Evolutionary conservation across 768 basidiomycete species (phyloP).

Genomic region (Xerocomellus amylosporus): DNA sequence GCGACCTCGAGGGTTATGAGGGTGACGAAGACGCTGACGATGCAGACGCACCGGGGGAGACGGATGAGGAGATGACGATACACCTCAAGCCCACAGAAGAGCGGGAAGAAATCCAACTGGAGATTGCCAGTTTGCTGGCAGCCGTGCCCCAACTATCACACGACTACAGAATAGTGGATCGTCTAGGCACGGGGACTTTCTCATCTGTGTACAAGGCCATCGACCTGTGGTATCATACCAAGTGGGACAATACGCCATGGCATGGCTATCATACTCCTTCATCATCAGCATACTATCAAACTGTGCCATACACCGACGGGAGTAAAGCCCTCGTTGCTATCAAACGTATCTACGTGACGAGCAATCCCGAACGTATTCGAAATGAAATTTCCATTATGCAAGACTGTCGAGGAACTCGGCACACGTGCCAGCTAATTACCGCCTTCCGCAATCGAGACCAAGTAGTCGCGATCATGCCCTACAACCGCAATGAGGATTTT

Average conservation of each 20-base stretch:
- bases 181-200: constrained; percentile 96
- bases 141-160: constrained; percentile 62
- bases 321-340: constrained; percentile 81
- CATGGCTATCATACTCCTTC: constrained; percentile 58
- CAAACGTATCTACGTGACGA: constrained; percentile 97
- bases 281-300: constrained; percentile 68
- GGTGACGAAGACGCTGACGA: constrained; percentile 37
- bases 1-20: constrained; percentile 35
- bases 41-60: constrained; percentile 35
- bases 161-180: constrained; percentile 80
- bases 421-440: constrained; percentile 90
- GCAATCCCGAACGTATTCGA: constrained; percentile 84
- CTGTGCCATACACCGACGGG: constrained; percentile 37
- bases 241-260: constrained; percentile 78
- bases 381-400: constrained; percentile 94
- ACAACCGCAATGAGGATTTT: constrained; percentile 90
- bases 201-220: constrained; percentile 99
- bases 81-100: constrained; percentile 61
- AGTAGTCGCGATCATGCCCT: constrained; percentile 92
- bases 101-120: constrained; percentile 66
- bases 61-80: constrained; percentile 63
- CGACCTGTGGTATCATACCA: constrained; percentile 70
- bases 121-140: constrained; percentile 69
- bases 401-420: constrained; percentile 77
- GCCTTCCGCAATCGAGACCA: constrained; percentile 91